Conservation (phyloP, 495 filamentous ascomycete genomes). For the Glonium stellatum region DNA sequence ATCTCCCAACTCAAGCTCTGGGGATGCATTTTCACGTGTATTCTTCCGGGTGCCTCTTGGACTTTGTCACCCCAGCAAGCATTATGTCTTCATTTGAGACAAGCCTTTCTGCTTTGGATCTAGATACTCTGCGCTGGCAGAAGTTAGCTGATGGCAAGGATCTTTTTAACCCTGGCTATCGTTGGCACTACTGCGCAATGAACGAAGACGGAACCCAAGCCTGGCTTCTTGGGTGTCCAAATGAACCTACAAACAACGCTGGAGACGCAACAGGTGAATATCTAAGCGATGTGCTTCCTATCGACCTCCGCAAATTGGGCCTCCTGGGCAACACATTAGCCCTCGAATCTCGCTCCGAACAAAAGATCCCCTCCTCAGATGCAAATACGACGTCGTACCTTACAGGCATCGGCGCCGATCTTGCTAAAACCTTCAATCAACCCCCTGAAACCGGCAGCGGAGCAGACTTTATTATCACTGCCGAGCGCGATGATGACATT, state of each 20-base stretch:
- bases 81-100: conserved; percentile 80
- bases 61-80: conserved; percentile 86
- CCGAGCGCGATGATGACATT: conserved; percentile 59
- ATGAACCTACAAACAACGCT: conserved; percentile 51
- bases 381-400: conserved; percentile 42
- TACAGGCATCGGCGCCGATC: conserved; percentile 68
- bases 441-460: conserved; percentile 70
- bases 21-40: conserved; percentile 93
- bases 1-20: conserved; percentile 78
- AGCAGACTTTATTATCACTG: conserved; percentile 80
- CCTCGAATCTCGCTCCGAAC: conserved; percentile 52
- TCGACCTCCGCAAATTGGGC: conserved; percentile 80
- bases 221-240: conserved; percentile 89
- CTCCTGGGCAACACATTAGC: conserved; percentile 72
- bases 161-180: conserved; percentile 77
- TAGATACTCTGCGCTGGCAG: conserved; percentile 83
- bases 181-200: conserved; percentile 96
- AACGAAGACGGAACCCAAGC: conserved; percentile 90
- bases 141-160: conserved; percentile 88
- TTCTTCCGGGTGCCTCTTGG: conserved; percentile 83
- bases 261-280: conserved; percentile 70
- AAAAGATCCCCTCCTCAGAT: conserved; percentile 48
- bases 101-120: conserved; percentile 78
- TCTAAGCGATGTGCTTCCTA: conserved; percentile 84
- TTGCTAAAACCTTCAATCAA: conserved; percentile 78